phyloP scores from a whole-genome alignment of 345 rosid genomes.

The Hibiscus tridactylites region DNA sequence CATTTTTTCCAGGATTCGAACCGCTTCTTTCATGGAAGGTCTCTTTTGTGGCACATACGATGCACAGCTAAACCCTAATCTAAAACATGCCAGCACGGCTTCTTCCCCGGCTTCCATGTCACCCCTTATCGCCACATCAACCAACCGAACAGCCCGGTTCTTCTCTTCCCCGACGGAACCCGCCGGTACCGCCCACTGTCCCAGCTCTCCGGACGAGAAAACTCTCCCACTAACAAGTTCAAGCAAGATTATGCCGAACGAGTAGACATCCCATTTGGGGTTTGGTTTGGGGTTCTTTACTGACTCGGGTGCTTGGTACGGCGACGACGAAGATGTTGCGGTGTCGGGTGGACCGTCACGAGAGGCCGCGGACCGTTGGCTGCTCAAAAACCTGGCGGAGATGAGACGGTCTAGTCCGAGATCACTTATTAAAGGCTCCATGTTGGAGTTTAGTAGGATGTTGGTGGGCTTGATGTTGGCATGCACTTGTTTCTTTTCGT shows the following conservation, averaged over 20 bases:
- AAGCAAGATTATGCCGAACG: slow-evolving; percentile 62
- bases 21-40: slow-evolving; percentile 77
- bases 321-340: slow-evolving; percentile 9
- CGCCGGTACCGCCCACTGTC: slow-evolving; percentile 33
- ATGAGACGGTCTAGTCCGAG: slow-evolving; percentile 56
- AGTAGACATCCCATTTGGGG: slow-evolving; percentile 79
- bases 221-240: slow-evolving; percentile 69
- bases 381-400: slow-evolving; percentile 19
- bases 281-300: slow-evolving; percentile 44
- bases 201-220: slow-evolving; percentile 40
- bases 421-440: slow-evolving; percentile 64
- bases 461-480: slow-evolving; percentile 75
- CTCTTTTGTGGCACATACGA: slow-evolving; percentile 63
- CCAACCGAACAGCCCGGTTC: slow-evolving; percentile 40
- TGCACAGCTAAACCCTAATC: slow-evolving; percentile 66
- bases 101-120: slow-evolving; percentile 56
- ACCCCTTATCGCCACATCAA: slow-evolving; percentile 46
- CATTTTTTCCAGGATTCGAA: slow-evolving; percentile 58
- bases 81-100: slow-evolving; percentile 43
- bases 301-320: slow-evolving; percentile 79
- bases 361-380: slow-evolving; percentile 24
- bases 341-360: slow-evolving; percentile 12
- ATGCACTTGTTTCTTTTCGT: slow-evolving; percentile 76
- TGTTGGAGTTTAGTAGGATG: slow-evolving; percentile 53
- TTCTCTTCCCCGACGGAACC: slow-evolving; percentile 36